Conservation (phyloP, 768 basidiomycete species). For the Sistotremastrum suecicum region DNA sequence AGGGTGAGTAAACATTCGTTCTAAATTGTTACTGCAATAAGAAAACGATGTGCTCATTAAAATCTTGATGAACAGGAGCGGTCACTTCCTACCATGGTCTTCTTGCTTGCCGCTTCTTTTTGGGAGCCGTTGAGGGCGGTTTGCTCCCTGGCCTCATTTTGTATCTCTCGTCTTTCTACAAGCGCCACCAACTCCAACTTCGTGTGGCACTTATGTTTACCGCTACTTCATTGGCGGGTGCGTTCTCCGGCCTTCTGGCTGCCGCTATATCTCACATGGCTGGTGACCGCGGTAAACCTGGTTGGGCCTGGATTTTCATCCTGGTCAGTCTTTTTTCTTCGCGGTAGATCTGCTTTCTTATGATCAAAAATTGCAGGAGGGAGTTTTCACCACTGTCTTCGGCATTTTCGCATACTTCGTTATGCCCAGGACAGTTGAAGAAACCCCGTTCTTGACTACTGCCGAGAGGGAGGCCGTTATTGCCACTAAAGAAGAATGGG, state of each 20-base stretch:
- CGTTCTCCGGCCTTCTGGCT: conserved; percentile 53
- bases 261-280: conserved; percentile 45
- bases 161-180: conserved; percentile 17
- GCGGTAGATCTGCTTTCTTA: too few relatives aligned
- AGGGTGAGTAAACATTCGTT: conserved; percentile 25
- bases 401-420: conserved; percentile 37
- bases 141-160: conserved; percentile 22
- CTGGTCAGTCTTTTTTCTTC: conserved; percentile 11
- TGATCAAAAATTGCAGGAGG: conserved; percentile 21
- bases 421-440: conserved; percentile 28
- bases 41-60: neutral
- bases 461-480: conserved; percentile 12
- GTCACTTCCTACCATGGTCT: conserved; percentile 39
- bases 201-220: conserved; percentile 28
- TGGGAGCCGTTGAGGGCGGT: conserved; percentile 46
- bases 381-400: conserved; percentile 46
- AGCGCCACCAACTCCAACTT: conserved; percentile 15
- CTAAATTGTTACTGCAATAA: neutral
- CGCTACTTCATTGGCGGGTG: conserved; percentile 34
- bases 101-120: conserved; percentile 31
- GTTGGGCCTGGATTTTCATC: conserved; percentile 60
- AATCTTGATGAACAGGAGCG: conserved; percentile 19
- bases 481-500: too few relatives aligned
- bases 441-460: conserved; percentile 34
- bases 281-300: conserved; percentile 34